A percentile compares a stretch with the other conserved stretches of the same genome.
phyloP scores from a whole-genome alignment of 305 asterid genomes.

The Fraxinus latifolia region DNA sequence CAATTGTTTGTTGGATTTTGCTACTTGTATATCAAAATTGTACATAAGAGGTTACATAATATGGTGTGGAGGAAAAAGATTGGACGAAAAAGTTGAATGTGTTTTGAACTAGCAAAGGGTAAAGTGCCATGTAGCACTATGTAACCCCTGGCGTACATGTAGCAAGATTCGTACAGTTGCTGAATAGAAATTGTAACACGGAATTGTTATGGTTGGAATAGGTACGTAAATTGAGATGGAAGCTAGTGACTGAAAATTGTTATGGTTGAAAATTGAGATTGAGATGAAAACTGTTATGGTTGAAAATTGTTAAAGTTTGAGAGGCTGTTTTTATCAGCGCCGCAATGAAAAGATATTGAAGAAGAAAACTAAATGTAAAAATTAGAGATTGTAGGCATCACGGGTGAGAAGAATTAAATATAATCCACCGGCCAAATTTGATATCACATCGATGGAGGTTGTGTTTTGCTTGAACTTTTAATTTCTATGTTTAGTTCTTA shows the following conservation, averaged over 20 bases:
- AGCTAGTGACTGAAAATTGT: not conserved
- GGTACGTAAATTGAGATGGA: not conserved
- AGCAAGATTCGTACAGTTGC: not conserved
- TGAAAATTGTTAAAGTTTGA: not conserved
- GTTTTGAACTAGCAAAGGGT: no score
- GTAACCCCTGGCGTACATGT: no score
- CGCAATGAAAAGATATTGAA: not conserved
- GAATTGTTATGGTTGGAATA: not conserved
- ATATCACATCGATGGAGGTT: not conserved
- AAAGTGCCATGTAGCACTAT: no score
- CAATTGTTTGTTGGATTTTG: not conserved
- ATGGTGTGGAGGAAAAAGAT: no score
- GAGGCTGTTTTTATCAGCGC: not conserved
- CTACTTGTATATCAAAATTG: no score
- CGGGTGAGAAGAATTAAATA: not conserved
- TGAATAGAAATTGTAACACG: not conserved
- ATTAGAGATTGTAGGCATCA: not conserved
- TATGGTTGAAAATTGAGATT: not conserved
- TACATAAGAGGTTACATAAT: no score
- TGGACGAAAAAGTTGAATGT: no score
- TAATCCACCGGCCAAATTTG: not conserved
- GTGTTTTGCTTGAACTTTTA: not conserved
- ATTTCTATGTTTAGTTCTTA: not conserved
- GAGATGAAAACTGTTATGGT: not conserved
- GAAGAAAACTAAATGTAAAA: not conserved